Evolutionary conservation across 805 yeast species (phyloP), one percentile per base, ranked within the genome.

Genomic region (Nakazawaea ernobii): DNA sequence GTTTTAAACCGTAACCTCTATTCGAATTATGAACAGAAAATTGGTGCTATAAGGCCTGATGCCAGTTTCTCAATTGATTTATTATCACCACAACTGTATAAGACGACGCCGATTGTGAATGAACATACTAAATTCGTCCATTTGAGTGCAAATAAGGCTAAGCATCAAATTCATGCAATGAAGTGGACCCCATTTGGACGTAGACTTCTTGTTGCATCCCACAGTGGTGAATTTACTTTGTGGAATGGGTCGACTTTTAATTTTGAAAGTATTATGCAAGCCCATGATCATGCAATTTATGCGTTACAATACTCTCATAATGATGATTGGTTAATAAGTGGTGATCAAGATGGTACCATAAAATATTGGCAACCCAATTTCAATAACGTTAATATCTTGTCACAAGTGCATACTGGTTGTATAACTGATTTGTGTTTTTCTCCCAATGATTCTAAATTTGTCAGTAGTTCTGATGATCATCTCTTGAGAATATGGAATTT

Each of bases 351-450:
- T 49, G 99, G 99, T 26, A 72, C 75, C 6, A 77, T 94, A 58
- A 94, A 94, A 68, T 92, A 86, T 59, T 94, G 99, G 99, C 98
- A 91, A 67, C 95, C 97, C 5, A 94, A 94, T 66, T 88, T 94
- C 71, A 94, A 94, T 67, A 92, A 94, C 70, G 97, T 95, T 41
- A 90, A 92, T 61, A 84, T 87, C 28, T 59, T 78, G 45, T 63
- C 82, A 32, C 74, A 76, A 35, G 90, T 84, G 0, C 96, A 90
- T 60, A 73, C 85, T 5, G 94, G 88, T 62, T 86, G 87, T 8
- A 77, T 94, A 36, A 75, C 96, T 50, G 98, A 89, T 57, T 75
- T 94, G 37, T 84, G 91, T 6, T 94, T 94, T 64, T 79, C 92
- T 43, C 97, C 97, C 5, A 84, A 83, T 56, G 99, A 92, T 63